A percentile compares a stretch with the other conserved stretches of the same genome.
phyloP scores from a whole-genome alignment of 257 asterid species.

The Plantago ovata region DNA sequence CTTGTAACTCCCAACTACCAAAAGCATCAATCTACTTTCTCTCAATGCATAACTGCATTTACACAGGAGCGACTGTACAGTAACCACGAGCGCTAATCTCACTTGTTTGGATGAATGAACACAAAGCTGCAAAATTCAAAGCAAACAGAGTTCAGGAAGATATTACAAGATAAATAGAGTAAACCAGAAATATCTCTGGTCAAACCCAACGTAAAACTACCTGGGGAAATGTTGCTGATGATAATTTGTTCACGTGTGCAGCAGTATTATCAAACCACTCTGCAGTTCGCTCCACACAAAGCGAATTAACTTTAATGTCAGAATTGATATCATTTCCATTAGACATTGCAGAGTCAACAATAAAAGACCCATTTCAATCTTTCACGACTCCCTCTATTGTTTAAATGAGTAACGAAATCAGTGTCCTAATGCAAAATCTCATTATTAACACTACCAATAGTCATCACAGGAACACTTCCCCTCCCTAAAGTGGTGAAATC shows the following conservation, averaged over 20 bases:
- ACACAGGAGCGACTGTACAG: slow-evolving; percentile 56
- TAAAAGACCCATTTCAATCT: slow-evolving; percentile 30
- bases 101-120: slow-evolving; percentile 76
- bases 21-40: slow-evolving; percentile 80
- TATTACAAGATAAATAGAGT: slow-evolving; percentile 11
- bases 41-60: slow-evolving; percentile 62
- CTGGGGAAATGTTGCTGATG: slow-evolving; percentile 82
- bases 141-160: slow-evolving; percentile 9
- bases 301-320: slow-evolving; percentile 33
- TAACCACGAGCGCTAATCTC: slow-evolving; percentile 59
- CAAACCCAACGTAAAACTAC: slow-evolving; percentile 42
- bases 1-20: slow-evolving; percentile 74
- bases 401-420: too few relatives aligned
- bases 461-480: slow-evolving; percentile 84
- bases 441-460: slow-evolving; percentile 68
- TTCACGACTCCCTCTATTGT: slow-evolving; percentile 23
- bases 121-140: slow-evolving; percentile 55
- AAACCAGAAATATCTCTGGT: slow-evolving; percentile 11
- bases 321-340: slow-evolving; percentile 26
- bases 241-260: slow-evolving; percentile 63
- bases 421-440: too few relatives aligned
- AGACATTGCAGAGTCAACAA: slow-evolving; percentile 23
- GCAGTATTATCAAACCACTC: slow-evolving; percentile 70
- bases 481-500: slow-evolving; percentile 76
- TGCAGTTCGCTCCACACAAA: slow-evolving; percentile 66